phyloP scores from a whole-genome alignment of 331 rosid genomes.

The Ulmus americana region DNA sequence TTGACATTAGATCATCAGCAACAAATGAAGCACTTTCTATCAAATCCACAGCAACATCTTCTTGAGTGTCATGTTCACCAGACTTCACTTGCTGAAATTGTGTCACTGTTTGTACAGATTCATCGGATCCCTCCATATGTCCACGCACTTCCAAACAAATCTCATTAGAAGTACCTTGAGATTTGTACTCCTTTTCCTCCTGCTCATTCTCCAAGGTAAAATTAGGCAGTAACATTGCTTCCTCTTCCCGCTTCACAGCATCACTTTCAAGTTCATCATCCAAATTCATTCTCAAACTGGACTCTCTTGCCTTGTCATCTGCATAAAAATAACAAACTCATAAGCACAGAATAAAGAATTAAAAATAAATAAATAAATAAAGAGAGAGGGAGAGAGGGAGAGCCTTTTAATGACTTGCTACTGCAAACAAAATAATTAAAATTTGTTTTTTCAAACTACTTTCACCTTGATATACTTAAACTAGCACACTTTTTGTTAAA shows the following conservation, averaged over 20 bases:
- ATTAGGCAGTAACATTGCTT: neutral
- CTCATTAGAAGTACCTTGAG: conserved; percentile 12
- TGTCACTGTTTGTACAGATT: neutral
- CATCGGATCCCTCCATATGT: conserved; percentile 7
- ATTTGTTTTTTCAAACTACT: no score
- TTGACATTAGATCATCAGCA: neutral
- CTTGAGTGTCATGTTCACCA: conserved; percentile 10
- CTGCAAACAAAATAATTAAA: no score
- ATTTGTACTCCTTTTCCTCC: neutral
- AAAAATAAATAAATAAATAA: no score
- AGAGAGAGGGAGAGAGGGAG: neutral
- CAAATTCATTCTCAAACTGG: neutral
- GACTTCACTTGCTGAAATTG: conserved; percentile 4
- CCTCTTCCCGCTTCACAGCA: neutral
- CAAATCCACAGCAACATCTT: neutral
- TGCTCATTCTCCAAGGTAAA: conserved; percentile 8
- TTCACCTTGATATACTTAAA: no score
- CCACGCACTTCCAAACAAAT: neutral
- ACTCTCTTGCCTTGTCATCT: conserved; percentile 5
- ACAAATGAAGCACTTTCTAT: neutral
- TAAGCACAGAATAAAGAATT: neutral
- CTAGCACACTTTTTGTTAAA: no score
- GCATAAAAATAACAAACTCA: conserved; percentile 5
- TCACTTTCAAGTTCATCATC: neutral
- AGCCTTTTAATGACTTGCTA: neutral